Evolutionary conservation across 352 stramenopile species (phyloP).

Genomic region (Phytophthora melonis): DNA sequence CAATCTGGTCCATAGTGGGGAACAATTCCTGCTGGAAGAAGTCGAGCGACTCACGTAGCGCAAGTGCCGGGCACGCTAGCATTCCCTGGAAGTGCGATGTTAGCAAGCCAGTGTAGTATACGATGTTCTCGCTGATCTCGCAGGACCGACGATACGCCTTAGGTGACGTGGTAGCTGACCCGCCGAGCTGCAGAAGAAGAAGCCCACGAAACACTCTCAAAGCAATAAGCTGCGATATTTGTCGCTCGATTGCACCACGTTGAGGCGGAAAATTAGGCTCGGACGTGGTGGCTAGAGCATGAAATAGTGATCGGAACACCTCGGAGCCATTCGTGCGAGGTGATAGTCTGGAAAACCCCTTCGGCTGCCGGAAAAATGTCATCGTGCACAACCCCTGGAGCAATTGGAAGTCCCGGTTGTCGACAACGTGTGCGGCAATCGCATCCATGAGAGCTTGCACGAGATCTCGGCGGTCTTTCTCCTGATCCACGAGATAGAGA

Average conservation of each 20-base stretch:
- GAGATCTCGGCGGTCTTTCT: slow-evolving; percentile 63
- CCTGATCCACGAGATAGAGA: slow-evolving; percentile 67
- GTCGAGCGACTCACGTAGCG: slow-evolving; percentile 65
- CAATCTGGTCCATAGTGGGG: slow-evolving; percentile 54
- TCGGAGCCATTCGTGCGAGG: slow-evolving; percentile 51
- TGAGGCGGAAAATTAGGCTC: slow-evolving; percentile 9
- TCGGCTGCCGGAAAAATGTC: slow-evolving; percentile 48
- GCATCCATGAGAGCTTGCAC: slow-evolving; percentile 55
- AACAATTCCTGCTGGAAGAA: slow-evolving; percentile 74
- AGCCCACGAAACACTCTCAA: slow-evolving; percentile 68
- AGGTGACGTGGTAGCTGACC: slow-evolving; percentile 32
- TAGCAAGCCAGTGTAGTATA: slow-evolving; percentile 69
- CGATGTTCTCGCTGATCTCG: slow-evolving; percentile 42
- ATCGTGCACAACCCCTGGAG: slow-evolving; percentile 65
- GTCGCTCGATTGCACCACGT: slow-evolving; percentile 28
- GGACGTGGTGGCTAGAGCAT: slow-evolving; percentile 44
- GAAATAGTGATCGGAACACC: slow-evolving; percentile 61
- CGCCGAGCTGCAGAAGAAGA: slow-evolving; percentile 52
- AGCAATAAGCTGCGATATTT: slow-evolving; percentile 70
- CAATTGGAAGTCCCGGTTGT: slow-evolving; percentile 54
- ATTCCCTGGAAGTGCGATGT: slow-evolving; percentile 62
- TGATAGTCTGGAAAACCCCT: slow-evolving; percentile 42
- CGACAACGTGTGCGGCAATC: slow-evolving; percentile 46
- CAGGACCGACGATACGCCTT: slow-evolving; percentile 41
- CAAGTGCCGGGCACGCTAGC: slow-evolving; percentile 37